Evolutionary conservation across 2,329 filamentous ascomycete genomes (phyloP), one percentile per base, ranked within the genome.

Genomic region (Colletotrichum truncatum): DNA sequence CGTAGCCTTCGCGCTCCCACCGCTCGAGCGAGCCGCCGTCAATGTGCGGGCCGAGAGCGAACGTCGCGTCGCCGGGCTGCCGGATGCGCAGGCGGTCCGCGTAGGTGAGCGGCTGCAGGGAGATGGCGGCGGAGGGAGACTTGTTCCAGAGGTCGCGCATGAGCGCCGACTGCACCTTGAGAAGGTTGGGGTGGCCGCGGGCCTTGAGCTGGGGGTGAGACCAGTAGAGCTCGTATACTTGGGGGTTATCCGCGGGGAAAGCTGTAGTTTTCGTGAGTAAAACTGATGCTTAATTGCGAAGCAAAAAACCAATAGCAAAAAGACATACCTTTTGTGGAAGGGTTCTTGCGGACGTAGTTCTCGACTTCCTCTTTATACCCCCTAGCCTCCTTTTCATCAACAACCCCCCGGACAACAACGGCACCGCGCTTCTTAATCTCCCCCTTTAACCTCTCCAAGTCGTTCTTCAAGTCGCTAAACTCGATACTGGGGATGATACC

Each of bases 191-290:
- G 72, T 94, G 89, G 0, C 84, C 78, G n/a, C 92, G 85, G 4
- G 90, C 91, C 68, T 85, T 84, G 43, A 91, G 80, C 73, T 94
- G 92, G 1, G 89, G 81, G 2, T 83, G 82, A 0, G 90, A 91
- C 91, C 91, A 93, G 77, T 93, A 94, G 2, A 94, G 80, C 74
- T 93, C 91, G 71, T 87, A 93, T 6, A 94, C 91, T 45, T 91
- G 88, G 0, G 90, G 91, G 41, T 89, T 83, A 46, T 90, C 79
- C 0, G 84, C 76, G 0, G 91, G 92, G 67, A 92, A 94, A 3
- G 88, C 91, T 85, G 23, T 9, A 32, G 54, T 36, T 39, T 45
- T 58, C 3, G 58, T 41, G 34, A 8, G 16, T 48, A 3, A 14
- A 25, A 14, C 10, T 9, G 0, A 3, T 7, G n/a, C n/a, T 8